Evolutionary conservation across 495 filamentous ascomycete genomes (phyloP), one percentile per base, ranked within the genome.

Genomic region (Xylaria venustula): DNA sequence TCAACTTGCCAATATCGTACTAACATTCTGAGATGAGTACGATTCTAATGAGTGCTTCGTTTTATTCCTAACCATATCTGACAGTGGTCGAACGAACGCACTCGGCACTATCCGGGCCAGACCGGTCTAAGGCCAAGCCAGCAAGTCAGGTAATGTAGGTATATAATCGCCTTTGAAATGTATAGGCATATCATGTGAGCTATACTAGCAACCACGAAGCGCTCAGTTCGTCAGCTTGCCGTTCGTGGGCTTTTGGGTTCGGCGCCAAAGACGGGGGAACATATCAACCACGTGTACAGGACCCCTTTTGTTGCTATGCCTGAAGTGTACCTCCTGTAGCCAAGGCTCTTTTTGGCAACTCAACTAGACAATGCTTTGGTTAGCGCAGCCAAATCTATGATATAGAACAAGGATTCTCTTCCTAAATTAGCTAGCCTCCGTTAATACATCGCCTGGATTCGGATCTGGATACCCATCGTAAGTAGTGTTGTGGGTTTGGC

Each of bases 351-450:
- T 23, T 5, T 15, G 40, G 53, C 1, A 20, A 45, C 14, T 19
- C 20, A 19, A 34, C 2, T 45, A 12, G 22, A 17, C 17, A 34
- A 22, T 23, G 20, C 14, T 8, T 15, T 40, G 30, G 11, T 32
- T 55, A 55, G 53, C 53, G 53, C 45, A 30, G 2, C 40, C 37
- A 9, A 45, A 55, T 44, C 23, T 15, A 11, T 45, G 41, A 45
- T 55, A 37, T 55, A 55, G 53, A 55, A 44, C 52, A 9, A 8
- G 40, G 20, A 36, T 45, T 7, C 22, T 15, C 9, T n/a, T 55
- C 53, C 17, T 11, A 32, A 32, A 55, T 44, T 14, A 34, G 53
- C n/a, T 55, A 45, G 53, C 7, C 53, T 45, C 37, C 36, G 51
- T 54, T 28, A 12, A 14, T 42, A 28, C 23, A 42, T 42, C 36